These are phyloP conservation scores for Plasmodium adleri DNA, from an alignment of 169 alveolate genomes.

Conservation along the genomic window DNA sequence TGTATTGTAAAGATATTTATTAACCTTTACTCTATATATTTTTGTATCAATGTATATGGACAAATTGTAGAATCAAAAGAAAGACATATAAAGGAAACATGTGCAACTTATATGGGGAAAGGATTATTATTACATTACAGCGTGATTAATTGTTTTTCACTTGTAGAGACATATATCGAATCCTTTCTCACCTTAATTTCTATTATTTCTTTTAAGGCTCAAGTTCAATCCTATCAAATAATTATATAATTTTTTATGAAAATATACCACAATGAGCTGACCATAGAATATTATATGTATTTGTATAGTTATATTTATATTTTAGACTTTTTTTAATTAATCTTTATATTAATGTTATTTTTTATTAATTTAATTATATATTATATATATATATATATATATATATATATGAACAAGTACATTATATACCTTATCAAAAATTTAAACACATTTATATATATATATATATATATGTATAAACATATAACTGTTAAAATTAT, in stretches of 20 bases:
- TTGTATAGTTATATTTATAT: no score
- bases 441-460: no score
- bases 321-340: no score
- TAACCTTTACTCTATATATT: conserved; percentile 40
- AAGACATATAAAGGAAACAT: conserved; percentile 16
- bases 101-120: conserved; percentile 46
- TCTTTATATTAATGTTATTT: no score
- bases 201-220: conserved; percentile 46
- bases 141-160: conserved; percentile 31
- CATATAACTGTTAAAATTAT: no score
- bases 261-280: no score
- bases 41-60: conserved; percentile 7
- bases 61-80: conserved; percentile 27
- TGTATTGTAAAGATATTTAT: conserved; percentile 29
- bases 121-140: conserved; percentile 15
- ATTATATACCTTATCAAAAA: no score
- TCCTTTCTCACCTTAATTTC: conserved; percentile 43
- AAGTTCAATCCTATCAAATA: conserved; percentile 60
- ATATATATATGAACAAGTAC: no score
- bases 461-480: no score
- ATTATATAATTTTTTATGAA: conserved; percentile 18
- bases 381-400: no score
- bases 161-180: conserved; percentile 57
- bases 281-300: no score
- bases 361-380: no score